Percentiles rank a stretch among this genome's conserved stretches.
phyloP scores from a whole-genome alignment of 202 grass and related monocot genomes.

The Dendrocalamus latiflorus region DNA sequence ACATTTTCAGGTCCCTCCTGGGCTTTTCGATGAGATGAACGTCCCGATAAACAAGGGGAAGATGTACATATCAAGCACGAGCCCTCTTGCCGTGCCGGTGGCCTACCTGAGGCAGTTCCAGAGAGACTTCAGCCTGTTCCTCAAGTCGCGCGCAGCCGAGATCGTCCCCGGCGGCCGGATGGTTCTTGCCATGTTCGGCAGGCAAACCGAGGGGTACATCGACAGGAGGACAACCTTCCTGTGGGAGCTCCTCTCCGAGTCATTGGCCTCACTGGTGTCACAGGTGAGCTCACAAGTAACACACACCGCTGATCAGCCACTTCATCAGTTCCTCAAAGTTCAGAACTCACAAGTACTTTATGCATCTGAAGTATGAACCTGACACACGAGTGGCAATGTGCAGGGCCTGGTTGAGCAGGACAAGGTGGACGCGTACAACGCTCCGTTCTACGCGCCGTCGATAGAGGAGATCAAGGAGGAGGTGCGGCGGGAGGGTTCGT shows the following conservation, averaged over 20 bases:
- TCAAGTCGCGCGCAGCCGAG: slow-evolving; percentile 71
- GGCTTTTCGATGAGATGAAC: slow-evolving; percentile 40
- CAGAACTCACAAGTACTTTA: neutral
- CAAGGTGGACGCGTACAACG: slow-evolving; percentile 77
- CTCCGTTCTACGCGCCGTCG: slow-evolving; percentile 90
- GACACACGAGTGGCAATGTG: neutral
- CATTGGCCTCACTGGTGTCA: slow-evolving; percentile 58
- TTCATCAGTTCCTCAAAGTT: neutral
- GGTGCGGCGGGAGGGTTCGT: slow-evolving; percentile 71
- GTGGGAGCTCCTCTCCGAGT: slow-evolving; percentile 86
- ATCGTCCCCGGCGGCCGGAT: slow-evolving; percentile 61
- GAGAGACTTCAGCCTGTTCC: slow-evolving; percentile 77
- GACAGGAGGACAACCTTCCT: slow-evolving; percentile 57
- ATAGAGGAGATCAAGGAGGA: slow-evolving; percentile 66
- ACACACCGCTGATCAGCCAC: neutral
- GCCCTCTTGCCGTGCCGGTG: slow-evolving; percentile 40
- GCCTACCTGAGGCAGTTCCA: slow-evolving; percentile 79
- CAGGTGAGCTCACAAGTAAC: slow-evolving; percentile 32
- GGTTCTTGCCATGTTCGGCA: slow-evolving; percentile 73
- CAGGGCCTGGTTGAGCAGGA: slow-evolving; percentile 62
- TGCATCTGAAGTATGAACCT: neutral
- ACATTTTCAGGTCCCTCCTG: slow-evolving; percentile 50
- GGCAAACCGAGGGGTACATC: slow-evolving; percentile 37
- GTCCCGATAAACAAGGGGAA: slow-evolving; percentile 65
- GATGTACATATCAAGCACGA: slow-evolving; percentile 76